Evolutionary conservation across 2,329 filamentous ascomycete genomes (phyloP).

Genomic region (Trichophyton simii): DNA sequence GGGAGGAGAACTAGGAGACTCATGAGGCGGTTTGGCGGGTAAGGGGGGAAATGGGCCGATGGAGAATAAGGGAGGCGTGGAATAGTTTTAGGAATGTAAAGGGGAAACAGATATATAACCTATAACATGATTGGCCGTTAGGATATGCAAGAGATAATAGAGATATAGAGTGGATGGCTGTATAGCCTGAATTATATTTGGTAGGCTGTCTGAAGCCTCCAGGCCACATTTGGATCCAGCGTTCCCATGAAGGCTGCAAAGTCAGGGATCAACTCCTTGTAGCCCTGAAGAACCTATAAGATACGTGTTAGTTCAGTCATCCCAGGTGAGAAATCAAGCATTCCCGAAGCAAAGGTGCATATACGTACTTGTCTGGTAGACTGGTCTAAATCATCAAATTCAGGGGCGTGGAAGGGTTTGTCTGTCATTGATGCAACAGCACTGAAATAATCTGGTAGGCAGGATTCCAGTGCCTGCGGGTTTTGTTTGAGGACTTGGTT

Average conservation of each 20-base stretch:
- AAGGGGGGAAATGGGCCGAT: background rate
- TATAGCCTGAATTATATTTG: slow-evolving; percentile 23
- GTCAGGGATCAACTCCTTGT: slow-evolving; percentile 37
- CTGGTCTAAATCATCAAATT: slow-evolving; percentile 48
- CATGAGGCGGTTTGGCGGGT: background rate
- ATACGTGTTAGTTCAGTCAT: too few species aligned
- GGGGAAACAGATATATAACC: background rate
- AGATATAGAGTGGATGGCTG: background rate
- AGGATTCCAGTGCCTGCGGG: slow-evolving; percentile 82
- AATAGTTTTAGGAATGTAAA: background rate
- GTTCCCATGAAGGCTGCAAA: slow-evolving; percentile 36
- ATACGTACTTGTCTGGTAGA: slow-evolving; percentile 61
- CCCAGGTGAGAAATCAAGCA: too few species aligned
- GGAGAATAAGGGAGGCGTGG: background rate
- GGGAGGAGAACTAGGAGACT: background rate
- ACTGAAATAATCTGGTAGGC: slow-evolving; percentile 67
- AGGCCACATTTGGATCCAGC: slow-evolving; percentile 27
- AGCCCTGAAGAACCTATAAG: slow-evolving; percentile 33
- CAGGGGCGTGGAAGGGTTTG: slow-evolving; percentile 51
- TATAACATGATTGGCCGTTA: slow-evolving; percentile 1
- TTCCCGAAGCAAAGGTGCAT: background rate
- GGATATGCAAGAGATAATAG: background rate
- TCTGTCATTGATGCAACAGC: slow-evolving; percentile 61
- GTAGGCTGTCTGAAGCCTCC: slow-evolving; percentile 33
- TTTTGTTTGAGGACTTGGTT: slow-evolving; percentile 73